Evolutionary conservation across 1,139 yeast genomes (phyloP).

Genomic region (Lodderomyces theae): DNA sequence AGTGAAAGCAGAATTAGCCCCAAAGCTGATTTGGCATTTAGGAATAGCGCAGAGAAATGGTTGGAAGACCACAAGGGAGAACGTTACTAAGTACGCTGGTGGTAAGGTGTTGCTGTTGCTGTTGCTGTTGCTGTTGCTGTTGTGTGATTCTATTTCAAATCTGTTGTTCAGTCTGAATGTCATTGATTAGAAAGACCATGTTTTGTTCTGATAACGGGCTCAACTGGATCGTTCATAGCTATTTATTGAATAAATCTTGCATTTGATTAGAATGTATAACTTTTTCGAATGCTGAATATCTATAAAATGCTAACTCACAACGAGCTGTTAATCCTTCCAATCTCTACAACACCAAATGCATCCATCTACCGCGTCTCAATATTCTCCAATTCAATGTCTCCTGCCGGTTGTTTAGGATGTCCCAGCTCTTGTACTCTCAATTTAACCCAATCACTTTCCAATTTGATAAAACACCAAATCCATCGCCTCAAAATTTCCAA

Average conservation of each 20-base stretch:
- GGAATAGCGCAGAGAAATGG: conserved; percentile 49
- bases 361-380: background rate
- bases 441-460: conserved; percentile 72
- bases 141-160: no score
- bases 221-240: no score
- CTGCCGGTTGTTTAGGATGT: background rate
- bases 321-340: no score
- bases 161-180: no score
- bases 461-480: conserved; percentile 83
- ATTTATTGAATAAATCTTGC: no score
- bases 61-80: conserved; percentile 28
- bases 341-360: no score
- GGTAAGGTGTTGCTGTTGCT: background rate
- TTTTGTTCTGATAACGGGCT: no score
- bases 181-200: no score
- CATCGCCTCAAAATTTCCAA: conserved; percentile 80
- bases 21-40: conserved; percentile 53
- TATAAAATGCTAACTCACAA: no score
- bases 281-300: no score
- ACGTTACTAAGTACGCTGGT: background rate
- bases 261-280: no score
- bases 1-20: conserved; percentile 47
- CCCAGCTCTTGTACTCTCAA: conserved; percentile 15
- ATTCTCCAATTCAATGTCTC: background rate
- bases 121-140: background rate